Base-by-base conservation (phyloP, 371 early-diverging fungal species). In the Lichtheimia ramosa region DNA sequence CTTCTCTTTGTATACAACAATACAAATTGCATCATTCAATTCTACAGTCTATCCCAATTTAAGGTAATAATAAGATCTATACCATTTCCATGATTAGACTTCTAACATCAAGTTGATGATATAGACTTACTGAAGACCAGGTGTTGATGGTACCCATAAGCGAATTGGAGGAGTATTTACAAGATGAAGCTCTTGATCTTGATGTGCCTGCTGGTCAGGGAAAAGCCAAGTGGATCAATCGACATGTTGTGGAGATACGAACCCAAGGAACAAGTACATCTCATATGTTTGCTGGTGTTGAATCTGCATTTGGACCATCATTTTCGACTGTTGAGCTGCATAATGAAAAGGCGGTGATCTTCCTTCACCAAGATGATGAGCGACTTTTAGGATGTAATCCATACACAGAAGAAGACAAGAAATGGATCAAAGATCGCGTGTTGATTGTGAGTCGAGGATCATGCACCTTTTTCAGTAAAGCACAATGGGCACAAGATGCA, bases 391-490 rank as follows among this genome's bases (percentile, higher is more conserved):
- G 77, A 0, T 85, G 85, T 50, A 59, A 67, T 2, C 68, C 69
- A 0, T 82, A 70, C 27, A 46, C 46, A 12, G 39, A n/a, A 2
- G 46, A 59, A 15, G 70, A 73, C 14, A 25, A 54, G 4, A n/a
- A 54, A 1, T 12, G 20, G 8, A 66, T 79, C 16, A 58, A 53
- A 15, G 77, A 58, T 15, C 72, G 65, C 8, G 67, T 83, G 7
- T 39, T 82, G 34, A 56, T 83, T 0, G 66, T 85, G 0, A 69
- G 75, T 40, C 69, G 83, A n/a, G 82, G 85, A 0, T 57, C 54
- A 16, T 85, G 85, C 63, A 61, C 64, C 3, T 85, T 85, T 58
- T 61, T 70, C 8, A 59, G 71, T 7, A 83, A 85, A 61, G 77
- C 67, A 1, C 46, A 62, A 10, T 64, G 69, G 52, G 83, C 83